phyloP scores from a whole-genome alignment of 2,329 filamentous ascomycete genomes.

The Talaromyces sp. region DNA sequence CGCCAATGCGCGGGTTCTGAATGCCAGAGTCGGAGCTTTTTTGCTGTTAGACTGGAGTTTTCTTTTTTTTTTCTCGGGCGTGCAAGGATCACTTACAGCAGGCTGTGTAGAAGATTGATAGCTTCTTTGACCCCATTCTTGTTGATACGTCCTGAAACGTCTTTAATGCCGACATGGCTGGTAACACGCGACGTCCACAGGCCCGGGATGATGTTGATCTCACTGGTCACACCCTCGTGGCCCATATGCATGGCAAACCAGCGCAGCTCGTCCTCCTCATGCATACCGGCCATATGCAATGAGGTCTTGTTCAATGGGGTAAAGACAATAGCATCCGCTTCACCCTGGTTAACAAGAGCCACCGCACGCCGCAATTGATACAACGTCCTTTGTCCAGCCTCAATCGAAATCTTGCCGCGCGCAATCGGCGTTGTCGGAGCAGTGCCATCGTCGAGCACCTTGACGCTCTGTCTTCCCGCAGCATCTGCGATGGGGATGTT shows the following conservation, averaged over 20 bases:
- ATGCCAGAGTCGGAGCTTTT: constrained; percentile 28
- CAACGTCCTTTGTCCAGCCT: constrained; percentile 20
- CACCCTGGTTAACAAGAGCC: constrained; percentile 19
- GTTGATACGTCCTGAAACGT: constrained; percentile 25
- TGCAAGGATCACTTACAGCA: constrained; percentile 17
- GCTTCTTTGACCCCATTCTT: constrained; percentile 19
- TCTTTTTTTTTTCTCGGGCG: neutral
- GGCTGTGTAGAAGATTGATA: constrained; percentile 24
- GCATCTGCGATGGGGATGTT: constrained; percentile 15
- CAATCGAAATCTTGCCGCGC: constrained; percentile 21
- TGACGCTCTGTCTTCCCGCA: constrained; percentile 15
- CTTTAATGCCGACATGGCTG: constrained; percentile 27
- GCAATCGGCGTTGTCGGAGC: constrained; percentile 12
- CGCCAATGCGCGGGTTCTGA: constrained; percentile 24
- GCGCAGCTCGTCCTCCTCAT: constrained; percentile 31
- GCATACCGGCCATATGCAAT: constrained; percentile 29
- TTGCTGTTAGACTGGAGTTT: neutral
- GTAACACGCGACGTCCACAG: constrained; percentile 30
- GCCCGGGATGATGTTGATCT: constrained; percentile 27
- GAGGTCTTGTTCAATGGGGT: constrained; percentile 31
- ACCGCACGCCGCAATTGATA: constrained; percentile 27
- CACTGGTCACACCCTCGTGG: constrained; percentile 26
- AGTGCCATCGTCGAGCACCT: constrained; percentile 25
- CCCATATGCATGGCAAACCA: constrained; percentile 32
- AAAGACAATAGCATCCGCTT: constrained; percentile 30